phyloP scores from a whole-genome alignment of 495 filamentous ascomycete species.

The Copromyces sp. region DNA sequence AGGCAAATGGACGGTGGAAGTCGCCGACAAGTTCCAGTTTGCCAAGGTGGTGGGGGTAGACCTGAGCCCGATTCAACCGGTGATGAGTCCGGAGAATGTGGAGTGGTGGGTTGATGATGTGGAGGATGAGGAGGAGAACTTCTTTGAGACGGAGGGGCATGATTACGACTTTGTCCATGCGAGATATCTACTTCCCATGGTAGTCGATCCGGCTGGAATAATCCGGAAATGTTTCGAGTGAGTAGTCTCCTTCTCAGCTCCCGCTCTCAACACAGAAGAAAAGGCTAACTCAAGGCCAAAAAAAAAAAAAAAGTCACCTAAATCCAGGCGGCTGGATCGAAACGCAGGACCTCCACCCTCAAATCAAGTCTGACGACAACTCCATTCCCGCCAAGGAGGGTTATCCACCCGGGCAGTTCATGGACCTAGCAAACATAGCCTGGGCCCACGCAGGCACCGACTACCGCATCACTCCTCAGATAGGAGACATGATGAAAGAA shows the following conservation, averaged over 20 bases:
- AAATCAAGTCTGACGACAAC: slow-evolving; percentile 30
- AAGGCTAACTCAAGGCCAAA: background rate
- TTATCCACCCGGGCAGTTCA: slow-evolving; percentile 22
- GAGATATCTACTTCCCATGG: slow-evolving; percentile 27
- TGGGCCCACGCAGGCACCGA: slow-evolving; percentile 26
- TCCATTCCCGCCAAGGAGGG: slow-evolving; percentile 15
- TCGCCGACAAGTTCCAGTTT: slow-evolving; percentile 28
- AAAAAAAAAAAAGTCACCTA: slow-evolving; percentile 11
- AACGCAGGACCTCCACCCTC: slow-evolving; percentile 35
- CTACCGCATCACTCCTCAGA: slow-evolving; percentile 36
- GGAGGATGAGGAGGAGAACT: slow-evolving; percentile 27
- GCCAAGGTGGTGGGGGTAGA: slow-evolving; percentile 25
- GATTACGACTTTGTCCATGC: slow-evolving; percentile 30
- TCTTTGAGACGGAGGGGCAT: background rate
- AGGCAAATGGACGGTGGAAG: slow-evolving; percentile 51
- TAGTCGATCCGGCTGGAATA: slow-evolving; percentile 32
- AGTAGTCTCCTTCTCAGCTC: background rate
- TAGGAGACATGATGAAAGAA: slow-evolving; percentile 35
- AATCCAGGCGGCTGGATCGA: slow-evolving; percentile 45
- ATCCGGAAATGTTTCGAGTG: slow-evolving; percentile 18
- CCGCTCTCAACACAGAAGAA: background rate
- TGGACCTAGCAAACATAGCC: slow-evolving; percentile 16
- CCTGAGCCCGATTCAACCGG: slow-evolving; percentile 29
- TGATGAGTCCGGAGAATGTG: slow-evolving; percentile 27
- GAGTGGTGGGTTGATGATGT: slow-evolving; percentile 34